Percentiles rank a stretch among this genome's conserved stretches.
Evolutionary conservation across 768 basidiomycete genomes (phyloP).

Genomic region (Macrolepiota albuminosa): DNA sequence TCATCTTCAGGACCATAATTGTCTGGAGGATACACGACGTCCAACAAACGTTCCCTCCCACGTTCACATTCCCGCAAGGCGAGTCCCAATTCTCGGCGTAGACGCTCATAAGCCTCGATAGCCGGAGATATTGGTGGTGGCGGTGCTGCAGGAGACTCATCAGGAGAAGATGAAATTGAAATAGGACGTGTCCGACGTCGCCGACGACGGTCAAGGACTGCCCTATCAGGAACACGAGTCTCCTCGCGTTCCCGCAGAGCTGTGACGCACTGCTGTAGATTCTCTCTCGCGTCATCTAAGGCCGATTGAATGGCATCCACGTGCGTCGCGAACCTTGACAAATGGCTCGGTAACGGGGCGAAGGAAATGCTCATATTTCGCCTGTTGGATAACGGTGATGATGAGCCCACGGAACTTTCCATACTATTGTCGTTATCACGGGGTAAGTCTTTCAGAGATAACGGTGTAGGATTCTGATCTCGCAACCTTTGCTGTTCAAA

Average conservation of each 20-base stretch:
- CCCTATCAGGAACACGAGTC: constrained; percentile 15
- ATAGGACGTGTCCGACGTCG: constrained; percentile 15
- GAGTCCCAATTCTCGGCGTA: constrained; percentile 71
- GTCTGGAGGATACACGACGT: constrained; percentile 46
- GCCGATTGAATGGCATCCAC: constrained; percentile 66
- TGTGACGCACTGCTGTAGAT: constrained; percentile 59
- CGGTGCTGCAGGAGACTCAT: constrained; percentile 29
- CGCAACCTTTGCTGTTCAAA: constrained; percentile 47
- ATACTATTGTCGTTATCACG: constrained; percentile 11
- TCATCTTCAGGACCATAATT: constrained; percentile 33
- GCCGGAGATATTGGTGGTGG: constrained; percentile 35
- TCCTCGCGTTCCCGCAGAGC: constrained; percentile 50
- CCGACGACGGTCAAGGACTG: constrained; percentile 2
- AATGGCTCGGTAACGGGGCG: constrained; percentile 68
- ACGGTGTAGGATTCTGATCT: constrained; percentile 46
- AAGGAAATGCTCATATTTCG: constrained; percentile 37
- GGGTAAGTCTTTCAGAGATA: constrained; percentile 4
- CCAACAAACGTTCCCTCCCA: constrained; percentile 59
- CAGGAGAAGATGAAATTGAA: constrained; percentile 15
- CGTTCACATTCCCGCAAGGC: constrained; percentile 82
- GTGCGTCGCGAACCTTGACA: constrained; percentile 69
- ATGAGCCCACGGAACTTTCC: background rate
- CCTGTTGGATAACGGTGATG: constrained; percentile 2
- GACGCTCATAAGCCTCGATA: constrained; percentile 67
- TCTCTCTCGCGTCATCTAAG: constrained; percentile 64